Conservation (phyloP, 2,329 filamentous ascomycete genomes). For the Pseudocercospora musae region DNA sequence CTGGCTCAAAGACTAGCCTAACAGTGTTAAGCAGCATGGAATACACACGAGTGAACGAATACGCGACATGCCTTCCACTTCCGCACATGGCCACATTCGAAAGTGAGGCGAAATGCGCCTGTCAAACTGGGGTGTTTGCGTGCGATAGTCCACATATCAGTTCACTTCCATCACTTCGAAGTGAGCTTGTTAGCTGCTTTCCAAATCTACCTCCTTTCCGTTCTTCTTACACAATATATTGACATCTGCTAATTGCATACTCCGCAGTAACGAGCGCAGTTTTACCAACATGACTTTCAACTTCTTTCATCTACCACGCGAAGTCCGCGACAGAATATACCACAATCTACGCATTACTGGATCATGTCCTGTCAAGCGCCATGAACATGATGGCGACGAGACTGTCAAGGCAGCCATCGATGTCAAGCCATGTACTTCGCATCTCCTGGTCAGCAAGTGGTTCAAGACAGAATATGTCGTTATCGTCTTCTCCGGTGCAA, state of each 20-base stretch:
- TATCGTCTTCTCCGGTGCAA: neutral
- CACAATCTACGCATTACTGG: neutral
- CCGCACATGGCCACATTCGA: neutral
- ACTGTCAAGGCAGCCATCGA: neutral
- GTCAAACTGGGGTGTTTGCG: neutral
- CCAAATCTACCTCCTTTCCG: neutral
- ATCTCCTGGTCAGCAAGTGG: neutral
- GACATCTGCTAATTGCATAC: neutral
- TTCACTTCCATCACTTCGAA: neutral
- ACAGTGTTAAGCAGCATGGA: neutral
- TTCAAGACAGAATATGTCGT: neutral
- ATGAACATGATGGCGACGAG: neutral
- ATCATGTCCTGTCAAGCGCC: neutral
- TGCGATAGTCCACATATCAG: neutral
- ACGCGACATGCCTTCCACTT: neutral
- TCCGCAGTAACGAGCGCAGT: neutral
- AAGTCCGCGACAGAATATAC: neutral
- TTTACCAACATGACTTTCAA: neutral
- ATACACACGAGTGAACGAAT: neutral
- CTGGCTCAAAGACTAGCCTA: neutral
- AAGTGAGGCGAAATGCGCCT: neutral
- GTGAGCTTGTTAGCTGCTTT: neutral
- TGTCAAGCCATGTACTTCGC: neutral
- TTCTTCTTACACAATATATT: neutral
- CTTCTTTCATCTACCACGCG: neutral